phyloP scores from a whole-genome alignment of 2,329 filamentous ascomycete species.

The Monascus ruber region DNA sequence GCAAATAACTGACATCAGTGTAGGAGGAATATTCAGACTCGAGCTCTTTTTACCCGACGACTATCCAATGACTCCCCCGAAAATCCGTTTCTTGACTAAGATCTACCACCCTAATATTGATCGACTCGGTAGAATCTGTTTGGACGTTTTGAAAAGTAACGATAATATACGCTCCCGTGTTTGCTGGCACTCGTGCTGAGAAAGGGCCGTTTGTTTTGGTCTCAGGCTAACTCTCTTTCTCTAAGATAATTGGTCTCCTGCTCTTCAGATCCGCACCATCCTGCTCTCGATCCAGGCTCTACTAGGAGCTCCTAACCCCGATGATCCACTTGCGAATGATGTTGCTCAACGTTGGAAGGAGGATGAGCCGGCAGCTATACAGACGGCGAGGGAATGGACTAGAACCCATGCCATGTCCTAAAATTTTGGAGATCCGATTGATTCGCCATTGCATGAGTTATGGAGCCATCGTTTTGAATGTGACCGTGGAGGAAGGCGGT shows the following conservation, averaged over 20 bases:
- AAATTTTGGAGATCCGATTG: slow-evolving; percentile 3
- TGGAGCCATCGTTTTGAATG: too few relatives aligned
- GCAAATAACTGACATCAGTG: slow-evolving; percentile 2
- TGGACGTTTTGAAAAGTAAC: slow-evolving; percentile 91
- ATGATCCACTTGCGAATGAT: slow-evolving; percentile 95
- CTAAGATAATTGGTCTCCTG: slow-evolving; percentile 94
- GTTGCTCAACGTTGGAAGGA: slow-evolving; percentile 98
- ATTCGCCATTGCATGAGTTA: neutral
- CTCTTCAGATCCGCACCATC: slow-evolving; percentile 94
- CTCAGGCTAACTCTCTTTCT: slow-evolving; percentile 7
- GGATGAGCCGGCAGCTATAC: slow-evolving; percentile 82
- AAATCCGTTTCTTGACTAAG: slow-evolving; percentile 96
- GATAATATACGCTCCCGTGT: neutral
- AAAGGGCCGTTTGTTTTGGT: neutral
- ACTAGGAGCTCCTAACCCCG: slow-evolving; percentile 89
- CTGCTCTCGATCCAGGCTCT: slow-evolving; percentile 97
- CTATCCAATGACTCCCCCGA: slow-evolving; percentile 97
- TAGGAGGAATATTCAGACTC: slow-evolving; percentile 82
- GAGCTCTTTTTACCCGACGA: slow-evolving; percentile 97
- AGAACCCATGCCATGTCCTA: slow-evolving; percentile 59
- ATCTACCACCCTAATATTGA: slow-evolving; percentile 99
- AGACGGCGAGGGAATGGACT: slow-evolving; percentile 88
- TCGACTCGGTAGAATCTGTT: slow-evolving; percentile 89
- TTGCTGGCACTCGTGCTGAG: neutral
- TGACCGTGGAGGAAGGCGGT: too few relatives aligned